A percentile compares a stretch with the other conserved stretches of the same genome.
These are phyloP conservation scores for Sergeia podlipaevii DNA, from an alignment of 208 protist species.

Conservation along the genomic window DNA sequence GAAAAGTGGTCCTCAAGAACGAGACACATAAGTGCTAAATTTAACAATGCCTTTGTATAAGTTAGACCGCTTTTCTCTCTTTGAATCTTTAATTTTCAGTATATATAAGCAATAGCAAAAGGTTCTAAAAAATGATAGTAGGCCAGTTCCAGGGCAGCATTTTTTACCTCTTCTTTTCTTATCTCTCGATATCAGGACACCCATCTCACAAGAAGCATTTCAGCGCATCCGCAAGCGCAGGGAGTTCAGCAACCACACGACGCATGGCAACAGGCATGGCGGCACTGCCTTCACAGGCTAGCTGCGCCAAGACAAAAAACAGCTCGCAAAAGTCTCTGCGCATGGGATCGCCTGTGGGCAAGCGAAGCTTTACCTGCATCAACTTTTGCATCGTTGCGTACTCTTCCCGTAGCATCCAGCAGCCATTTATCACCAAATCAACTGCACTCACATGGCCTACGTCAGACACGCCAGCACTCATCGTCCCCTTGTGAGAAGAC, in stretches of 20 bases:
- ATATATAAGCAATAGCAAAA: constrained; percentile 3
- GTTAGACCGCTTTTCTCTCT: too few relatives aligned
- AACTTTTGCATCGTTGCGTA: constrained; percentile 20
- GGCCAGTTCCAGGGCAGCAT: too few relatives aligned
- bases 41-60: too few relatives aligned
- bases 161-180: too few relatives aligned
- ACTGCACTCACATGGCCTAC: too few relatives aligned
- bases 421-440: constrained; percentile 10
- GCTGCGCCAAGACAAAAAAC: constrained; percentile 48
- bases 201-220: not conserved
- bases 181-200: too few relatives aligned
- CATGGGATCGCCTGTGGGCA: constrained; percentile 7
- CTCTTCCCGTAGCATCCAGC: constrained; percentile 26
- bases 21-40: too few relatives aligned
- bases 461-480: too few relatives aligned
- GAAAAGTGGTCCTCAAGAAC: too few relatives aligned
- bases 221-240: constrained; percentile 22
- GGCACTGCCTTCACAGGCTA: constrained; percentile 30
- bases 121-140: too few relatives aligned
- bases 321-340: constrained; percentile 37
- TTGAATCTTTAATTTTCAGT: too few relatives aligned
- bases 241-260: constrained; percentile 42
- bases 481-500: too few relatives aligned
- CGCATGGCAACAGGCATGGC: constrained; percentile 8
- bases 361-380: constrained; percentile 19